Conservation (phyloP, 148 eudicot species). For the Mesembryanthemum crystallinum region DNA sequence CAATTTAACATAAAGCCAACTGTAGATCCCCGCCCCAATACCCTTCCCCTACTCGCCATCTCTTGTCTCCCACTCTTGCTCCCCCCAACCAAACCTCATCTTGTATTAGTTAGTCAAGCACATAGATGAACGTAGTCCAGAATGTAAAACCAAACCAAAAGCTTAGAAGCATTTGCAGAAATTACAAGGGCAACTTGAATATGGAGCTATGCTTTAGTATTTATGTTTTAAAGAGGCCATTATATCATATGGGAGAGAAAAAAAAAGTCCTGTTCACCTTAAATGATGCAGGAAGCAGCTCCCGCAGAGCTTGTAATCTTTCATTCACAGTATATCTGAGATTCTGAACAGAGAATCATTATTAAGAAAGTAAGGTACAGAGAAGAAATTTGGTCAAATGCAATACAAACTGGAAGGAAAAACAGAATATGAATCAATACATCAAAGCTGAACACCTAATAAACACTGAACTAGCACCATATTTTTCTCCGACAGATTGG, state of each 20-base stretch:
- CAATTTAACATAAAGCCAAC: not conserved
- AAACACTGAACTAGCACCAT: too few species aligned
- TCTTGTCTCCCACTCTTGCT: not conserved
- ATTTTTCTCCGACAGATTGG: too few species aligned
- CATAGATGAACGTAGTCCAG: not conserved
- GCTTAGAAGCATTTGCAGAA: not conserved
- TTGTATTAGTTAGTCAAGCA: not conserved
- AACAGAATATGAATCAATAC: too few species aligned
- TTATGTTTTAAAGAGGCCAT: too few species aligned
- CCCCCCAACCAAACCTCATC: not conserved
- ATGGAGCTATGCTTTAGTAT: not conserved
- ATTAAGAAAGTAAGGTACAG: not conserved
- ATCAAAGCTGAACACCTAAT: too few species aligned
- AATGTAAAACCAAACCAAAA: not conserved
- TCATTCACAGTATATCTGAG: constrained; percentile 15
- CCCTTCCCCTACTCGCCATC: too few species aligned
- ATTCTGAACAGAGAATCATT: constrained; percentile 7
- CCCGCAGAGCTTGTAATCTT: constrained; percentile 19
- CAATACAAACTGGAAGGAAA: too few species aligned
- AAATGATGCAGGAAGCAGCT: constrained; percentile 22
- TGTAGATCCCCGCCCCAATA: not conserved
- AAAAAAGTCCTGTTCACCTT: constrained; percentile 16
- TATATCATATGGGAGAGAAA: too few species aligned
- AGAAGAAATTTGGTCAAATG: not conserved
- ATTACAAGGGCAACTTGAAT: not conserved